These are phyloP conservation scores for Neofusicoccum laricinum DNA, from an alignment of 2,329 filamentous ascomycete genomes.

Conservation along the genomic window DNA sequence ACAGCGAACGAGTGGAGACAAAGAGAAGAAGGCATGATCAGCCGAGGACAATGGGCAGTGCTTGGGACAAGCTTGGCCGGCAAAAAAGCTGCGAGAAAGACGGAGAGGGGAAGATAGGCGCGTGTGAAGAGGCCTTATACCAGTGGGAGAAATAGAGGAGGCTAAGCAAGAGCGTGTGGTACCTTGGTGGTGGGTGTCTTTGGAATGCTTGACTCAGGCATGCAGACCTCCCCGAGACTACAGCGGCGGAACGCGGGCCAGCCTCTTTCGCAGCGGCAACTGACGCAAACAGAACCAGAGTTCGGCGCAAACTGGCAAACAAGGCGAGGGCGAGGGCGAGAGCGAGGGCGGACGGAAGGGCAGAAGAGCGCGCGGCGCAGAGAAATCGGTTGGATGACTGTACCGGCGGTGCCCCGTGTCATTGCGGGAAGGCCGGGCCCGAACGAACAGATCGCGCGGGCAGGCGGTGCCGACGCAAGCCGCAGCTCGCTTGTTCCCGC, in stretches of 20 bases:
- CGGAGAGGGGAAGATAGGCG: not conserved
- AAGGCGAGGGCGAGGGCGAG: not conserved
- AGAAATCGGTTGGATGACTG: slow-evolving; percentile 11
- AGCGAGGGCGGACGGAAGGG: not conserved
- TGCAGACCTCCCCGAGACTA: not conserved
- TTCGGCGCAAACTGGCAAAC: not conserved
- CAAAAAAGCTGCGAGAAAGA: not conserved
- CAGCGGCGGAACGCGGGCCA: not conserved
- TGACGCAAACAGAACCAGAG: not conserved
- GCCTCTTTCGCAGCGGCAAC: not conserved
- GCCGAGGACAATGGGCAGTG: not conserved
- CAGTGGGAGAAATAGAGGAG: not conserved
- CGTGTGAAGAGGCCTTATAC: not conserved
- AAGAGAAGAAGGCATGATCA: slow-evolving; percentile 4
- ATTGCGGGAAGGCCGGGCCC: not conserved
- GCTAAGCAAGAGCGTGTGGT: slow-evolving; percentile 7
- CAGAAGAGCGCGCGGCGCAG: not conserved
- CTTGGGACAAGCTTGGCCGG: not conserved
- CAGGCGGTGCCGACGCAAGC: not conserved
- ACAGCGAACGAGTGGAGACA: slow-evolving; percentile 12
- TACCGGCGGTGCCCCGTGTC: not conserved
- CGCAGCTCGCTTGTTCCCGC: not conserved
- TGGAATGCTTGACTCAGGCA: slow-evolving; percentile 12
- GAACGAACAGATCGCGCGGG: not conserved
- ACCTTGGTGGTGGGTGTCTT: slow-evolving; percentile 10